These are phyloP conservation scores for Homolaphlyctis polyrhiza DNA, from an alignment of 371 early-diverging fungal genomes.

Conservation along the genomic window DNA sequence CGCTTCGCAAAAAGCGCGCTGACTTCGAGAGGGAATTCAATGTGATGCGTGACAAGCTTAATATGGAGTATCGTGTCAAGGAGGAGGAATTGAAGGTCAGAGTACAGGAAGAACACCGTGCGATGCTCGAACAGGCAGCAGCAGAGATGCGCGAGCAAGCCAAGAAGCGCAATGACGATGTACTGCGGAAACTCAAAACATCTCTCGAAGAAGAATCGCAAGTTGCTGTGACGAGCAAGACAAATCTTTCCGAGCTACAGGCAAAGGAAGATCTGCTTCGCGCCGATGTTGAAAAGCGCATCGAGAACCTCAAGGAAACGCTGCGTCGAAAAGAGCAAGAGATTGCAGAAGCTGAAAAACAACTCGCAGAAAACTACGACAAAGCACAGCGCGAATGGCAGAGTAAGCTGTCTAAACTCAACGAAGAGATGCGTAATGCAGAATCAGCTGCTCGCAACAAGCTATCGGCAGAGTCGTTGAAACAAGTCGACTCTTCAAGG, in stretches of 20 bases:
- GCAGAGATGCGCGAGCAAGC: slow-evolving; percentile 11
- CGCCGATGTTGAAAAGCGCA: neutral
- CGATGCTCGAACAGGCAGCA: neutral
- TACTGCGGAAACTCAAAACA: slow-evolving; percentile 9
- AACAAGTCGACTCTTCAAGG: neutral
- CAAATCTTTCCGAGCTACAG: neutral
- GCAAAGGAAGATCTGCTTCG: neutral
- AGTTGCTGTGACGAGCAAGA: neutral
- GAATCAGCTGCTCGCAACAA: neutral
- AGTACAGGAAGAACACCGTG: neutral
- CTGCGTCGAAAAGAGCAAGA: neutral
- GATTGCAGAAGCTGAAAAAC: neutral
- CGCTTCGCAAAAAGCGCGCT: neutral
- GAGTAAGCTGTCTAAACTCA: neutral
- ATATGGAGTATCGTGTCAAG: neutral
- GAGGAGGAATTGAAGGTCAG: slow-evolving; percentile 5
- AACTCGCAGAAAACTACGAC: neutral
- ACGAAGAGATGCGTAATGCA: neutral
- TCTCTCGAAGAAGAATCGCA: neutral
- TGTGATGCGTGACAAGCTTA: slow-evolving; percentile 2
- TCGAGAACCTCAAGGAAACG: neutral
- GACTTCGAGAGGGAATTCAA: neutral
- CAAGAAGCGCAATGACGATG: slow-evolving; percentile 12
- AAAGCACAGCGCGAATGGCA: neutral
- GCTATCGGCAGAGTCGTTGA: neutral